phyloP scores from a whole-genome alignment of 192 early-diverging fungal genomes.

The Coemansia sp. region DNA sequence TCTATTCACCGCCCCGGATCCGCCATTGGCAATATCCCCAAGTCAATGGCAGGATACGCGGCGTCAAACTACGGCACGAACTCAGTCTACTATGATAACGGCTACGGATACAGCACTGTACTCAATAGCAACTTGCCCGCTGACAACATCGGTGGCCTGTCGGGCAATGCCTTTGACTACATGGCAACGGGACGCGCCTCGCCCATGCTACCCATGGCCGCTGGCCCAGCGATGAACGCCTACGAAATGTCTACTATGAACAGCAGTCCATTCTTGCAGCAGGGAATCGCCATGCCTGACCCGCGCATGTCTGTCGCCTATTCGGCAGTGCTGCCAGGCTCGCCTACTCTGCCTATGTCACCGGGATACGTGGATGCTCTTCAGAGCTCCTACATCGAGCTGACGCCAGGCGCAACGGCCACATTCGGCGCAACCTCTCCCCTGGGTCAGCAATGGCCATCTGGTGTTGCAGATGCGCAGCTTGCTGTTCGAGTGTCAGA shows the following conservation, averaged over 20 bases:
- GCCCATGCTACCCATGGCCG: constrained; percentile 37
- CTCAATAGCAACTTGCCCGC: constrained; percentile 35
- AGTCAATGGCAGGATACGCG: constrained; percentile 54
- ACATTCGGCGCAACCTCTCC: constrained; percentile 1
- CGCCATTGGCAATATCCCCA: constrained; percentile 53
- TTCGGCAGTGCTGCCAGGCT: neutral
- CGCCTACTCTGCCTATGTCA: constrained; percentile 6
- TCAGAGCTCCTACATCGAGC: constrained; percentile 2
- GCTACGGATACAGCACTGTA: constrained; percentile 55
- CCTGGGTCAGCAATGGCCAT: constrained; percentile 38
- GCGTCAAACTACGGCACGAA: constrained; percentile 45
- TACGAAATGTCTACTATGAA: constrained; percentile 51
- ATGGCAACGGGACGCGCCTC: constrained; percentile 42
- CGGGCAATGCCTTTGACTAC: constrained; percentile 28
- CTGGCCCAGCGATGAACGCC: constrained; percentile 18
- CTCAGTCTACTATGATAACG: constrained; percentile 55
- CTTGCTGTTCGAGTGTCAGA: constrained; percentile 69
- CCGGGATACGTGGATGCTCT: constrained; percentile 5
- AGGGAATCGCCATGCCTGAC: constrained; percentile 11
- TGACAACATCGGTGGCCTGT: constrained; percentile 5
- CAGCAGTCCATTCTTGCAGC: constrained; percentile 27
- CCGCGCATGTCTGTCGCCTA: constrained; percentile 38
- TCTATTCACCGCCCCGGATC: constrained; percentile 49
- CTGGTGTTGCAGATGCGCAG: constrained; percentile 70
- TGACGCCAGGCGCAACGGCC: neutral